A percentile compares a stretch with the other conserved stretches of the same genome.
phyloP scores from a whole-genome alignment of 2,329 filamentous ascomycete species.

The Didymella pinodella region DNA sequence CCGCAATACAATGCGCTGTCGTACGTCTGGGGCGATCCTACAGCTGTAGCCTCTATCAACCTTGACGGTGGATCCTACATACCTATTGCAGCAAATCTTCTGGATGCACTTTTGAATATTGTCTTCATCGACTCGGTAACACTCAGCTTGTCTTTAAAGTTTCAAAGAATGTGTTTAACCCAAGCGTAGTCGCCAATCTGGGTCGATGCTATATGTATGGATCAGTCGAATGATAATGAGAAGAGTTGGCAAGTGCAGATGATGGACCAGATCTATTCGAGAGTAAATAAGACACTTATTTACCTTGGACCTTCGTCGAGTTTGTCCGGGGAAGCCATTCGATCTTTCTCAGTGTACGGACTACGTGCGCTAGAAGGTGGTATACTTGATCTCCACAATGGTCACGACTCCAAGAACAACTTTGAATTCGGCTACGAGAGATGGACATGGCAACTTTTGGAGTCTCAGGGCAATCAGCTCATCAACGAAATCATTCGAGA shows the following conservation, averaged over 20 bases:
- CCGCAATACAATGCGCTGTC: background rate
- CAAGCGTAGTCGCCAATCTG: background rate
- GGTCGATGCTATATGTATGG: background rate
- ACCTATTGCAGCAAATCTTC: background rate
- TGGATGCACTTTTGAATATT: background rate
- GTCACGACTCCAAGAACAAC: background rate
- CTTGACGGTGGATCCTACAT: background rate
- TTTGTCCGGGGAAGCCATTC: background rate
- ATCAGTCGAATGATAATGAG: background rate
- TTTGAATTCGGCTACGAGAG: background rate
- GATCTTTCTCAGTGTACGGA: background rate
- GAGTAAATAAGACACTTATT: background rate
- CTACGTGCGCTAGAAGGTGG: background rate
- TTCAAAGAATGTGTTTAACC: background rate
- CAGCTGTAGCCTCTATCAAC: background rate
- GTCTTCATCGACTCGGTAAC: background rate
- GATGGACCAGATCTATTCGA: background rate
- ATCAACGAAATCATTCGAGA: background rate
- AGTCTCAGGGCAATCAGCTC: background rate
- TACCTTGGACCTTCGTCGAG: background rate
- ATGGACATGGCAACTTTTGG: background rate
- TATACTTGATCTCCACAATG: background rate
- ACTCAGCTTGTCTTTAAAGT: background rate
- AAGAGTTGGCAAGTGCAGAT: background rate
- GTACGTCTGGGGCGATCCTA: background rate